Conservation (phyloP, 441 rosid species). For the Erodium trifolium region DNA sequence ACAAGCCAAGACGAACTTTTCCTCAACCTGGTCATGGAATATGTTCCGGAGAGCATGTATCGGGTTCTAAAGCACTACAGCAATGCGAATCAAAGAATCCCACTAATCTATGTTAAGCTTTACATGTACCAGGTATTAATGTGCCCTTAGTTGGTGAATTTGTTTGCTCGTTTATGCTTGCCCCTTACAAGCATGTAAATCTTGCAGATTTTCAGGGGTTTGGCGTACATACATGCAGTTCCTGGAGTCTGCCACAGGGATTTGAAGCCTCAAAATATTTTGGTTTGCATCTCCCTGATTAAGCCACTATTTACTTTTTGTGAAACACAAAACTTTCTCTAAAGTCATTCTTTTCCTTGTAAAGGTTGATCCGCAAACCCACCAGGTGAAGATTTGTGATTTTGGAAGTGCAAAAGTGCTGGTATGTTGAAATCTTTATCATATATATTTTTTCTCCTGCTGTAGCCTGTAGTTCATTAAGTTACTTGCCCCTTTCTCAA, state of each 20-base stretch:
- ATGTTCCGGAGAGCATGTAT: too few relatives aligned
- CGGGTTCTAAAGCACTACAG: too few relatives aligned
- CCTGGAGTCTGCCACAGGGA: constrained; percentile 95
- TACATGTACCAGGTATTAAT: constrained; percentile 25
- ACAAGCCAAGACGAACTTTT: too few relatives aligned
- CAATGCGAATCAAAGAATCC: too few relatives aligned
- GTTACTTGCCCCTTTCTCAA: too few relatives aligned
- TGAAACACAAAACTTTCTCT: neutral
- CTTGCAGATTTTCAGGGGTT: constrained; percentile 84
- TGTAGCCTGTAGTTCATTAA: neutral
- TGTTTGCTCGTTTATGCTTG: neutral
- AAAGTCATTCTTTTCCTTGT: constrained; percentile 5
- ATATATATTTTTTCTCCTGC: neutral
- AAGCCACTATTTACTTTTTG: neutral
- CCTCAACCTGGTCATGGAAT: too few relatives aligned
- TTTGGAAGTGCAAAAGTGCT: constrained; percentile 99
- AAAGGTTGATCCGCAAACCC: constrained; percentile 96
- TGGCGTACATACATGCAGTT: constrained; percentile 82
- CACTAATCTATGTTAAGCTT: too few relatives aligned
- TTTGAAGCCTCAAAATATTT: constrained; percentile 92
- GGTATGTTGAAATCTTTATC: constrained; percentile 26
- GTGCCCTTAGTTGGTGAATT: neutral
- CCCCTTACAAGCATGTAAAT: neutral
- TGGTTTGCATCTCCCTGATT: constrained; percentile 42
- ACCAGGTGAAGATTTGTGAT: constrained; percentile 96